Conservation (phyloP, 306 rosid species). For the Calophaca sinica region DNA sequence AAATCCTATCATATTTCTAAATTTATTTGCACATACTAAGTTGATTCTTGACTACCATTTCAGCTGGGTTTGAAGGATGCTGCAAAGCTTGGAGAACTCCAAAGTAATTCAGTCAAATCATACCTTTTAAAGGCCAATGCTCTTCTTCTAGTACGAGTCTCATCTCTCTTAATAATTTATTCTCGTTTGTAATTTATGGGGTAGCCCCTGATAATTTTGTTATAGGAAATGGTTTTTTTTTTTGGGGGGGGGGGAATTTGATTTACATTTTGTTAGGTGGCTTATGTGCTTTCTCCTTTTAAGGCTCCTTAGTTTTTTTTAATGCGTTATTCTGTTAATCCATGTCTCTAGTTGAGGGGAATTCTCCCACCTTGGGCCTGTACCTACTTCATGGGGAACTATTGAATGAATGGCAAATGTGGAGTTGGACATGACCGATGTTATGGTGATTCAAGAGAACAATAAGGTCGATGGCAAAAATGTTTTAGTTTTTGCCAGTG, state of each 20-base stretch:
- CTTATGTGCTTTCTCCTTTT: conserved; percentile 27
- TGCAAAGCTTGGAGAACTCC: conserved; percentile 68
- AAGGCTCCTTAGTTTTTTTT: conserved; percentile 5
- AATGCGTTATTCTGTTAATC: neutral
- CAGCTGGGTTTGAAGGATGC: conserved; percentile 99
- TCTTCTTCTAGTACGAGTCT: conserved; percentile 71
- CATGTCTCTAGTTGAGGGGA: conserved; percentile 19
- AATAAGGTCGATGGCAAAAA: neutral
- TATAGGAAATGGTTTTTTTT: neutral
- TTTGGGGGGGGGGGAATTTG: neutral
- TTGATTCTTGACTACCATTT: conserved; percentile 44
- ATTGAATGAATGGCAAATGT: conserved; percentile 23
- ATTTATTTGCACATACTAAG: conserved; percentile 32
- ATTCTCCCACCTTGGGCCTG: neutral
- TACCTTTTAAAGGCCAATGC: conserved; percentile 81
- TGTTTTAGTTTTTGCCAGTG: conserved; percentile 25
- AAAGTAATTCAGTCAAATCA: conserved; percentile 64
- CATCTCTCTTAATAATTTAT: neutral
- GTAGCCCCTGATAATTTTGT: conserved; percentile 32
- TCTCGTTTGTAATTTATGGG: conserved; percentile 31
- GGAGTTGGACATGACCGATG: conserved; percentile 37
- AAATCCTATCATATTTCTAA: conserved; percentile 35
- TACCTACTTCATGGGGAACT: conserved; percentile 26
- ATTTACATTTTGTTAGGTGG: conserved; percentile 8
- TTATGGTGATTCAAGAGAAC: conserved; percentile 31